Evolutionary conservation across 1,284 basidiomycete genomes (phyloP), one percentile per base, ranked within the genome.

Genomic region (Cutaneotrichosporon dermatis): DNA sequence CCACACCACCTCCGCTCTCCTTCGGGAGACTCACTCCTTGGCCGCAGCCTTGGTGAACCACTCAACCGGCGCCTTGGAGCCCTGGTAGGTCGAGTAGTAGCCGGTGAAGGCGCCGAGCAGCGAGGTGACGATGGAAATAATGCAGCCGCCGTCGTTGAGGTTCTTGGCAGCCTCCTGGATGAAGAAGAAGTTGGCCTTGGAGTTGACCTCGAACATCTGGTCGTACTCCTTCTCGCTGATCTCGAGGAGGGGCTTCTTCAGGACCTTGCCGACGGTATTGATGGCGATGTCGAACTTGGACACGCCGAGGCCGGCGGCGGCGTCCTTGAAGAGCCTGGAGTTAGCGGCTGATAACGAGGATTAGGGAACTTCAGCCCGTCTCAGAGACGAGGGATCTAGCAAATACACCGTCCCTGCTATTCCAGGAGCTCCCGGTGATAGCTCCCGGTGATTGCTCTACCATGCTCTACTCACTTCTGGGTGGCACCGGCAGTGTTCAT

Each of bases 251-350:
- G 61, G 61, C 60, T 68, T 68, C 63, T 68, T 68, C 52, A 68
- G 62, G 25, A 68, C 67, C 52, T 66, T 66, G 54, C 67, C 67
- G 57, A 68, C 61, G 6, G 65, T 68, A 58, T 68, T 66, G 63
- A 68, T 61, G 2, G 67, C 67, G 33, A 66, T 50, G 58, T 68
- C 63, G 16, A 65, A 49, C 46, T 55, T 61, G 37, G 16, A 9
- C 12, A 39, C 52, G 36, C 63, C 63, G 36, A 64, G 63, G 16
- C 57, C 60, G 1, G 51, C 33, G n/a, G 55, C 55, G 8, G 63
- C 55, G 48, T 64, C 60, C n/a, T 49, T 41, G 55, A 64, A 61
- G 8, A 64, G 58, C 50, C 63, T 64, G 44, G 5, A 4, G 43
- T 54, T n/a, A 60, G 55, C 39, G 25, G 25, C 25, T 25, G 25